phyloP scores from a whole-genome alignment of 768 basidiomycete genomes.

The Psilocybe sp. region DNA sequence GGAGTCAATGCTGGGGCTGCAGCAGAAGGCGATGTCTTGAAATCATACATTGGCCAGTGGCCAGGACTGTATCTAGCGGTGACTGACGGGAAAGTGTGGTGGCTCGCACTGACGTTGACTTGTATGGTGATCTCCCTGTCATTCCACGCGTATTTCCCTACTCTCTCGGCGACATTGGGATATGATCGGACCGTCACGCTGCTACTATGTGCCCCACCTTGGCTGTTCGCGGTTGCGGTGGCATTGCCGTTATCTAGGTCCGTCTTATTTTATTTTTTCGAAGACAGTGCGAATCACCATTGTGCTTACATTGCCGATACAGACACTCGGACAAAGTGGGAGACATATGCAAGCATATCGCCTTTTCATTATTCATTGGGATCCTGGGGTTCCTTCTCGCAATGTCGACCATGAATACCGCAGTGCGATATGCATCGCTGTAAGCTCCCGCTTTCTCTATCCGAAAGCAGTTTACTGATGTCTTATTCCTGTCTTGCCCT shows the following conservation, averaged over 20 bases:
- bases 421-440: slow-evolving; percentile 70
- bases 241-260: slow-evolving; percentile 52
- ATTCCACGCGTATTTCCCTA: slow-evolving; percentile 82
- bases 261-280: slow-evolving; percentile 10
- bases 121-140: slow-evolving; percentile 61
- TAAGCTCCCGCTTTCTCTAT: slow-evolving; percentile 19
- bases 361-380: slow-evolving; percentile 53
- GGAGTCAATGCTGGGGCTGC: not conserved
- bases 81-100: slow-evolving; percentile 84
- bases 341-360: slow-evolving; percentile 76
- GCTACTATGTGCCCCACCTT: slow-evolving; percentile 82
- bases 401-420: slow-evolving; percentile 65
- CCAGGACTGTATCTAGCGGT: slow-evolving; percentile 62
- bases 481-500: not conserved
- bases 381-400: slow-evolving; percentile 75
- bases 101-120: slow-evolving; percentile 62
- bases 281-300: not conserved
- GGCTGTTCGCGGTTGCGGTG: slow-evolving; percentile 58
- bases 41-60: slow-evolving; percentile 21
- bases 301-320: not conserved
- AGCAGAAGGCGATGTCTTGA: slow-evolving; percentile 44
- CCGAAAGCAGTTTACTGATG: not conserved
- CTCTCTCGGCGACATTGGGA: slow-evolving; percentile 70
- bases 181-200: slow-evolving; percentile 64
- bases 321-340: slow-evolving; percentile 75